Evolutionary conservation across 225 moss, liverwort and hornwort genomes (phyloP).

Genomic region (Sphagnum contortum): DNA sequence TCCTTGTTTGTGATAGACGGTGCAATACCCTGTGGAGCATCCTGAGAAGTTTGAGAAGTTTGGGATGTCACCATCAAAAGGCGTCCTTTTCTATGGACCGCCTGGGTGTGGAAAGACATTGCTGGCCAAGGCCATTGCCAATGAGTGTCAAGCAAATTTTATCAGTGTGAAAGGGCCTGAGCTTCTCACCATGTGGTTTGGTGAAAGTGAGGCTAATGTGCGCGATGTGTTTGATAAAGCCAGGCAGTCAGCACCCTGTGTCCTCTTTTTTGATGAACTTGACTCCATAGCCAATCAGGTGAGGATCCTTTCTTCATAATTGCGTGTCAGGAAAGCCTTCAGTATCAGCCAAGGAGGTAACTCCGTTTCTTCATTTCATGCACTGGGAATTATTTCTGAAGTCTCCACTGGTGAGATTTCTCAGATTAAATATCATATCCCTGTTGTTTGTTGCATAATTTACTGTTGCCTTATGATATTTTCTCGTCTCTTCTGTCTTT

Average conservation of each 20-base stretch:
- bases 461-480: neutral
- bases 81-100: too few species aligned
- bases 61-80: too few species aligned
- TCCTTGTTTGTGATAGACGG: neutral
- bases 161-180: too few species aligned
- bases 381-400: too few species aligned
- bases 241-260: slow-evolving; percentile 34
- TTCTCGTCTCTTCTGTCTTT: neutral
- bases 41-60: too few species aligned
- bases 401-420: neutral
- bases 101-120: slow-evolving; percentile 3
- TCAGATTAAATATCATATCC: neutral
- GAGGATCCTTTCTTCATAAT: neutral
- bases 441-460: neutral
- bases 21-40: slow-evolving; percentile 3
- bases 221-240: slow-evolving; percentile 22
- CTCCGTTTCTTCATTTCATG: neutral
- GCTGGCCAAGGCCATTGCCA: slow-evolving; percentile 1
- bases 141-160: neutral
- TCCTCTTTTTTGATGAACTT: slow-evolving; percentile 35
- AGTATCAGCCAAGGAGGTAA: too few species aligned
- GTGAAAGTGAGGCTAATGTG: slow-evolving; percentile 3
- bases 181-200: slow-evolving; percentile 3
- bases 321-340: neutral
- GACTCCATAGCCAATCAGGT: slow-evolving; percentile 29